Percentiles rank a stretch among this genome's conserved stretches.
phyloP scores from a whole-genome alignment of 2,329 filamentous ascomycete genomes.

The Madurella mycetomatis region DNA sequence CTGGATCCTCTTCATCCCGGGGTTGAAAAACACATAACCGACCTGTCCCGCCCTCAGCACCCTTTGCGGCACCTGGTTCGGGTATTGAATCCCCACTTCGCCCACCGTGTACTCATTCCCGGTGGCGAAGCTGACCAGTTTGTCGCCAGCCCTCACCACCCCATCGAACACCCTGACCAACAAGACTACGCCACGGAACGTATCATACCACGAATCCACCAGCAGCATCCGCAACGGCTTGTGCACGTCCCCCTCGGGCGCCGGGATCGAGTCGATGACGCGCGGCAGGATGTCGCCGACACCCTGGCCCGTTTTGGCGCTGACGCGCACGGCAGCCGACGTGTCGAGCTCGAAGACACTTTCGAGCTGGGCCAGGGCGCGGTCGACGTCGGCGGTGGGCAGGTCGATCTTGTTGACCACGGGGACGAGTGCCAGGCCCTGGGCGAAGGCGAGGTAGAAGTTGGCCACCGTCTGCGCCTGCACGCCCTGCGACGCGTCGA shows the following conservation, averaged over 20 bases:
- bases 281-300: conserved; percentile 77
- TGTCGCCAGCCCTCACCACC: conserved; percentile 73
- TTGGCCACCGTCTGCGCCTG: conserved; percentile 98
- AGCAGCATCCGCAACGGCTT: conserved; percentile 79
- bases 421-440: conserved; percentile 79
- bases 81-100: conserved; percentile 96
- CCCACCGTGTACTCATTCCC: conserved; percentile 87
- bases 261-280: conserved; percentile 80
- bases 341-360: conserved; percentile 79
- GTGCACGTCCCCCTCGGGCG: conserved; percentile 66
- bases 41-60: conserved; percentile 86
- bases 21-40: conserved; percentile 95
- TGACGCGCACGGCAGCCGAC: conserved; percentile 57
- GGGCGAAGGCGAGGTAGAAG: conserved; percentile 94
- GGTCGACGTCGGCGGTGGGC: conserved; percentile 78
- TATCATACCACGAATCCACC: conserved; percentile 98
- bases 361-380: conserved; percentile 81
- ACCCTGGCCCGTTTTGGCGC: conserved; percentile 90
- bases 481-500: conserved; percentile 93
- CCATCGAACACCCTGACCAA: conserved; percentile 91
- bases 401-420: conserved; percentile 98
- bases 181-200: conserved; percentile 88
- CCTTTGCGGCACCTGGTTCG: conserved; percentile 75
- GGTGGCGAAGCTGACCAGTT: conserved; percentile 82
- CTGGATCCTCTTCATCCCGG: conserved; percentile 94